Conservation (phyloP, 169 alveolate genomes). For the Cryptosporidium sp. region DNA sequence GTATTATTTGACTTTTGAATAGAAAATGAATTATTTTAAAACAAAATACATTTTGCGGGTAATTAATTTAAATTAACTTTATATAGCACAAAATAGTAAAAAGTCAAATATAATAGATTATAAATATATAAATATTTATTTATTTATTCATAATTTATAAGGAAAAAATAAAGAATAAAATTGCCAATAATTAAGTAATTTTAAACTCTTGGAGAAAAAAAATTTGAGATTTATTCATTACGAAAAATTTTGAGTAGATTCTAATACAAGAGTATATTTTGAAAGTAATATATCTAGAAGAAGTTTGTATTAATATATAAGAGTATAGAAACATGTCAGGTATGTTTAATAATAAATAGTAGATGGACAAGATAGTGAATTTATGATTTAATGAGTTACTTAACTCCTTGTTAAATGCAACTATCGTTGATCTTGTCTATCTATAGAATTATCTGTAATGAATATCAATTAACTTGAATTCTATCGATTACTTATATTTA, state of each 20-base stretch:
- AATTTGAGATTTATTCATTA: conserved; percentile 18
- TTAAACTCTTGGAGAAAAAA: conserved; percentile 17
- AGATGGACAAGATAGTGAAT: not conserved
- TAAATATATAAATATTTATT: too few relatives aligned
- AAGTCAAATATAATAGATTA: conserved; percentile 2
- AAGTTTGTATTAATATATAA: conserved; percentile 9
- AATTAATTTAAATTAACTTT: not conserved
- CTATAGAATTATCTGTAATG: not conserved
- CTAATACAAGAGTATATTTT: not conserved
- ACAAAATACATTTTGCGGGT: not conserved
- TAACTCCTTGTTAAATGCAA: not conserved
- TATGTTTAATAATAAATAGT: conserved; percentile 11
- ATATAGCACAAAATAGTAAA: not conserved
- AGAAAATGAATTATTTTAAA: not conserved
- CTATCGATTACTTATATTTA: not conserved
- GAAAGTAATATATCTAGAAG: not conserved
- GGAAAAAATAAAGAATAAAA: not conserved
- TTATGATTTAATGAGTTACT: not conserved
- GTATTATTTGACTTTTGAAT: not conserved
- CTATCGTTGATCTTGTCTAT: not conserved
- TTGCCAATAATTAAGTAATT: conserved; percentile 12
- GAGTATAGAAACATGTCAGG: conserved; percentile 58
- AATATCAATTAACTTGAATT: conserved; percentile 15
- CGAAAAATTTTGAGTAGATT: conserved; percentile 12
- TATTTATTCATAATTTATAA: not conserved